Evolutionary conservation across 495 filamentous ascomycete species (phyloP), one percentile per base, ranked within the genome.

Genomic region (Sordaria brevicollis): DNA sequence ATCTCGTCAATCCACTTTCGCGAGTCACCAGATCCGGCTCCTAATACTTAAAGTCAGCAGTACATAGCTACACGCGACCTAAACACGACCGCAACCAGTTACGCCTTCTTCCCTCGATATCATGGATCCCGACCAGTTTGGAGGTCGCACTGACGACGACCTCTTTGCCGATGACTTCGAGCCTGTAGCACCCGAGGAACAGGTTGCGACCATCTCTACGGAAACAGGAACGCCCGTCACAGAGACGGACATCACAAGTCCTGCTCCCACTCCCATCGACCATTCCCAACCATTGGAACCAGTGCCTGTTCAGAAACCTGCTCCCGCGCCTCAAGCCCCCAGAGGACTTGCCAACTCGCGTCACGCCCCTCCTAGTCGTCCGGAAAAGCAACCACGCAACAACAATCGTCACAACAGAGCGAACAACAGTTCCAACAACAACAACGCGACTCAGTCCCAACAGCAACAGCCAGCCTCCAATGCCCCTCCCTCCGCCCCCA

Each of bases 111-210:
- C n/a, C n/a, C n/a, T n/a, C n/a, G n/a, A n/a, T n/a, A 21, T n/a
- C 31, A 75, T 75, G 73, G 73, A 73, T 1, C 66, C 81, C 31
- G 83, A 85, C 65, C 83, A 85, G 70, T 85, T 84, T 38, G 81
- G 80, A 68, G 83, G 83, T 35, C 75, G 83, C 15, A 85, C 83
- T 39, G 83, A 85, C 71, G 83, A 85, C 67, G 83, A 84, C 69
- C 77, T 85, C 70, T 85, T 85, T 65, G 78, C 81, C 7, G 83
- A 85, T 67, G 83, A 85, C 65, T 84, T 84, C 66, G 83, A 85
- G 72, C 81, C 80, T 17, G 75, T 83, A 29, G 71, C 71, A 0
- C 35, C 65, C 38, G 72, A 73, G 25, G 68, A 78, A 11, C 69
- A 75, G 66, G 21, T 41, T 1, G 11, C 66, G 19, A 67, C 5